A percentile compares a stretch with the other conserved stretches of the same genome.
These are phyloP conservation scores for Geranomyces michiganensis DNA, from an alignment of 192 early-diverging fungal species.

Conservation along the genomic window DNA sequence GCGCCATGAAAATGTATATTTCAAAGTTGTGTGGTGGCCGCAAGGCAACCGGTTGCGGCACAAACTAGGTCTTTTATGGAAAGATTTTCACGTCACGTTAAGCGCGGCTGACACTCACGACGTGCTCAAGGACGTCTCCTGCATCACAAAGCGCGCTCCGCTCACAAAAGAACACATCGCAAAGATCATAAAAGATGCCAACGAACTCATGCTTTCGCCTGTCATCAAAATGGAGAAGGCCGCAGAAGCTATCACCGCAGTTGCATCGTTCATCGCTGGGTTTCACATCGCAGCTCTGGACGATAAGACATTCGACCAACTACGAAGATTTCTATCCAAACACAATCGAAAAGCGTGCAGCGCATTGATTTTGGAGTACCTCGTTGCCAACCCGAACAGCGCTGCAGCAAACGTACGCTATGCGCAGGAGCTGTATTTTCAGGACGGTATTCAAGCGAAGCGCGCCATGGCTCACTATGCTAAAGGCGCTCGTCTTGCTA, in stretches of 20 bases:
- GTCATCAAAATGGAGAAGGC: not conserved
- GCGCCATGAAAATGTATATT: constrained; percentile 6
- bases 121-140: constrained; percentile 6
- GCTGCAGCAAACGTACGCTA: not conserved
- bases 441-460: not conserved
- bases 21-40: constrained; percentile 32
- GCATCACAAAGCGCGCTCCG: constrained; percentile 2
- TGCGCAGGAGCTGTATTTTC: not conserved
- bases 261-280: constrained; percentile 17
- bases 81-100: constrained; percentile 45
- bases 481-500: constrained; percentile 1
- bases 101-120: constrained; percentile 23
- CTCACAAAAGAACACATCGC: not conserved
- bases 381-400: not conserved
- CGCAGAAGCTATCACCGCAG: not conserved
- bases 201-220: constrained; percentile 1
- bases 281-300: not conserved
- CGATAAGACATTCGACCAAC: constrained; percentile 4
- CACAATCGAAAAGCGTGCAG: not conserved
- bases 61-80: constrained; percentile 25
- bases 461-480: constrained; percentile 7
- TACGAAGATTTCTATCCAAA: not conserved
- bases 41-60: constrained; percentile 33
- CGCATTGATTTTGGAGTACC: not conserved
- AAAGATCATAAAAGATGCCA: not conserved